These are phyloP conservation scores for Rhizopogon vesiculosus DNA, from an alignment of 768 basidiomycete genomes.

Conservation along the genomic window DNA sequence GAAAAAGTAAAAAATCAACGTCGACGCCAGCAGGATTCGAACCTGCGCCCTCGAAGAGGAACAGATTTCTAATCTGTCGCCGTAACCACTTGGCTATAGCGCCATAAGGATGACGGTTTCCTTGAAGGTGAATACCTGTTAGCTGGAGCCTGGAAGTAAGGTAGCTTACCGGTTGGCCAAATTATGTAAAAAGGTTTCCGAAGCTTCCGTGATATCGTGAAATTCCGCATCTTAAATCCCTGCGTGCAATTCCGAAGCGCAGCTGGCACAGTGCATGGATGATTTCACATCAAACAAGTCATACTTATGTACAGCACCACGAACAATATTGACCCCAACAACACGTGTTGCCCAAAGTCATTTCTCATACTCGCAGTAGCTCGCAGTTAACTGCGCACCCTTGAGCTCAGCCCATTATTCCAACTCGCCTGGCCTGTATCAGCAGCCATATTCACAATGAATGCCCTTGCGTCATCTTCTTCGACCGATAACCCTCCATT, in stretches of 20 bases:
- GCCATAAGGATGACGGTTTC: constrained; percentile 24
- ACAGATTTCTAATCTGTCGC: constrained; percentile 42
- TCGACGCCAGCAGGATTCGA: constrained; percentile 42
- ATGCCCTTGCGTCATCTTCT: constrained; percentile 11
- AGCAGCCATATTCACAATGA: constrained; percentile 2
- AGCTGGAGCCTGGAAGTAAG: too few relatives aligned
- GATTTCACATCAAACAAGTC: too few relatives aligned
- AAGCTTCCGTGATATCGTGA: too few relatives aligned
- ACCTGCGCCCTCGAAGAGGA: constrained; percentile 36
- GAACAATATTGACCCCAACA: too few relatives aligned
- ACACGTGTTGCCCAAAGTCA: background rate
- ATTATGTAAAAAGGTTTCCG: too few relatives aligned
- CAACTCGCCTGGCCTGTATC: background rate
- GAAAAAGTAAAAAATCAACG: background rate
- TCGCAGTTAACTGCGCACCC: background rate
- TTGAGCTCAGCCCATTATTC: background rate
- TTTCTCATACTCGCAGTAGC: background rate
- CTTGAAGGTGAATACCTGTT: too few relatives aligned
- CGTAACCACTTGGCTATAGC: constrained; percentile 69
- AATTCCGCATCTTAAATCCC: too few relatives aligned
- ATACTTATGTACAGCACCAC: too few relatives aligned
- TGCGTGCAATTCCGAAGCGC: too few relatives aligned
- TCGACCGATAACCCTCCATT: constrained; percentile 3
- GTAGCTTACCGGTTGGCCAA: too few relatives aligned
- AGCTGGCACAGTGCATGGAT: too few relatives aligned